Conservation (phyloP, 257 asterid genomes). For the Primulina tabacum region DNA sequence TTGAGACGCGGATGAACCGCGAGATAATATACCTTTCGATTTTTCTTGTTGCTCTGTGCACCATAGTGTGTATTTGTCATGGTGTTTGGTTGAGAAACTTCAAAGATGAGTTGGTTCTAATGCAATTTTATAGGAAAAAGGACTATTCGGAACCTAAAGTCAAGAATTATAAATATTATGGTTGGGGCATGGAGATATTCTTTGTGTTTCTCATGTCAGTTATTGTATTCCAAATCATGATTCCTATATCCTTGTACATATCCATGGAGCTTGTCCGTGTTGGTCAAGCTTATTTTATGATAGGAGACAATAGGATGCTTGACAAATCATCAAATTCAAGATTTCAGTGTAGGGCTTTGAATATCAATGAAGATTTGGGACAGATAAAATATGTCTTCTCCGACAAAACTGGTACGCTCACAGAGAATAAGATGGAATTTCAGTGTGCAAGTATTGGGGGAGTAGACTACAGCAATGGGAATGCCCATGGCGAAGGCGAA, state of each 20-base stretch:
- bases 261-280: slow-evolving; percentile 99
- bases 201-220: slow-evolving; percentile 88
- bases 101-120: slow-evolving; percentile 58
- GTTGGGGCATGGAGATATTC: slow-evolving; percentile 86
- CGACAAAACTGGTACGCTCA: slow-evolving; percentile 93
- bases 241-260: slow-evolving; percentile 94
- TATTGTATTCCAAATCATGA: slow-evolving; percentile 93
- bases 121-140: slow-evolving; percentile 73
- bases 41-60: slow-evolving; percentile 62
- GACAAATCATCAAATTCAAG: slow-evolving; percentile 74
- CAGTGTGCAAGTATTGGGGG: slow-evolving; percentile 90
- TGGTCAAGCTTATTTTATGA: slow-evolving; percentile 98
- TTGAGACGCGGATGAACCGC: slow-evolving; percentile 85
- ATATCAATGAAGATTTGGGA: slow-evolving; percentile 97
- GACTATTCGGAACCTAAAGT: slow-evolving; percentile 51
- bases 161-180: slow-evolving; percentile 70
- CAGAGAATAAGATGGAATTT: slow-evolving; percentile 99
- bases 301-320: slow-evolving; percentile 61
- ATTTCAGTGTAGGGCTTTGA: slow-evolving; percentile 94
- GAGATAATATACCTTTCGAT: slow-evolving; percentile 77
- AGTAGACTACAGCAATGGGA: slow-evolving; percentile 50
- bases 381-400: slow-evolving; percentile 95
- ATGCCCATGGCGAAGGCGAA: slow-evolving; percentile 37
- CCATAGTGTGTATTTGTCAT: slow-evolving; percentile 56
- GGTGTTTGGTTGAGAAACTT: slow-evolving; percentile 85